phyloP scores from a whole-genome alignment of 768 basidiomycete species.

The Lactifluus hygrophoroides region DNA sequence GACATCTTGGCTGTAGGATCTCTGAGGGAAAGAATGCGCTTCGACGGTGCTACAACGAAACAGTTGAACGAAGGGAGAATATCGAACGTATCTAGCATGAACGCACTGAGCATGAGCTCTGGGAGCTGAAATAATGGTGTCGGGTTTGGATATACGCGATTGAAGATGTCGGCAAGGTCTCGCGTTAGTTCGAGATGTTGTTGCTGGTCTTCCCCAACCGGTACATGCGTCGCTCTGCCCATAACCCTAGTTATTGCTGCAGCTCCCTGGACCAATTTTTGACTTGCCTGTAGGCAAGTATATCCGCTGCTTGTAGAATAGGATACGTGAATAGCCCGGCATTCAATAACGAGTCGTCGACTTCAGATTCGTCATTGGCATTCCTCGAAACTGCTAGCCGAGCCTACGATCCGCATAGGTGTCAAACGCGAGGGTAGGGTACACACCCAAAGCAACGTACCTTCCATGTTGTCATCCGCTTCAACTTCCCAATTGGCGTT shows the following conservation, averaged over 20 bases:
- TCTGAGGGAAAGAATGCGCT: conserved; percentile 77
- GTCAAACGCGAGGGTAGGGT: not conserved
- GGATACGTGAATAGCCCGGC: conserved; percentile 89
- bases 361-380: conserved; percentile 61
- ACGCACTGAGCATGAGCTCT: conserved; percentile 63
- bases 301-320: conserved; percentile 88
- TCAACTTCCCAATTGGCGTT: conserved; percentile 72
- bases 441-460: conserved; percentile 31
- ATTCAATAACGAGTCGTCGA: conserved; percentile 76
- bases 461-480: conserved; percentile 97
- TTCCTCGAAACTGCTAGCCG: conserved; percentile 69
- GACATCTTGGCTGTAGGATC: conserved; percentile 92
- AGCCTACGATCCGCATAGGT: conserved; percentile 39
- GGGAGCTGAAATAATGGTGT: conserved; percentile 63
- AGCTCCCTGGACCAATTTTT: not conserved
- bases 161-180: conserved; percentile 78
- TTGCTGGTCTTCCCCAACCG: conserved; percentile 93
- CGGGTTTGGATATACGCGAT: conserved; percentile 48
- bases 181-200: conserved; percentile 89
- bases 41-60: conserved; percentile 52
- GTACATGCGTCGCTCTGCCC: conserved; percentile 81
- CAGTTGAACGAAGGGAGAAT: not conserved
- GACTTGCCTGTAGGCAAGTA: conserved; percentile 71
- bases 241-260: not conserved
- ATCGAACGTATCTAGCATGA: too few relatives aligned